phyloP scores from a whole-genome alignment of 2,329 filamentous ascomycete genomes.

The Fusarium caatingaense region DNA sequence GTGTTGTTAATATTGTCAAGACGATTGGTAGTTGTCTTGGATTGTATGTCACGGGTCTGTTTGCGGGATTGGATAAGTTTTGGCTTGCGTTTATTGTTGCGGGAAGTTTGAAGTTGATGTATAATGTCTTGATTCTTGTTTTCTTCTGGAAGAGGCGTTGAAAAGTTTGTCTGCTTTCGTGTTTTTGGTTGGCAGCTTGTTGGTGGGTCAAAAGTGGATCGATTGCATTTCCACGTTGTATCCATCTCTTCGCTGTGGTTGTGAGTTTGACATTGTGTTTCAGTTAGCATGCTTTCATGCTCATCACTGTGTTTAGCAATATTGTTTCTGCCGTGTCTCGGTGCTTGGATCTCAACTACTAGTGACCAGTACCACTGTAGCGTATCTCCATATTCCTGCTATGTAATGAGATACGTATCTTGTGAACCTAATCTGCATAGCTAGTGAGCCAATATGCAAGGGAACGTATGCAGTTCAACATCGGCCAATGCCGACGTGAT shows the following conservation, averaged over 20 bases:
- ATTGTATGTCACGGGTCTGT: constrained; percentile 34
- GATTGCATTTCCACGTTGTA: not conserved
- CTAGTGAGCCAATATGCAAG: not conserved
- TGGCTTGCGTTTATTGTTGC: constrained; percentile 42
- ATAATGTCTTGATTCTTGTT: constrained; percentile 38
- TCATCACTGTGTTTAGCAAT: not conserved
- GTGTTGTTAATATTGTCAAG: constrained; percentile 42
- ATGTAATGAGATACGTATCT: not conserved
- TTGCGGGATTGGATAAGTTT: constrained; percentile 36
- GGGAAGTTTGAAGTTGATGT: constrained; percentile 30
- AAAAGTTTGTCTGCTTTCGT: not conserved
- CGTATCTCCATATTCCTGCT: not conserved
- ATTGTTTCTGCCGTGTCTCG: not conserved
- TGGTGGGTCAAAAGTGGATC: not conserved
- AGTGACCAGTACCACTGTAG: not conserved
- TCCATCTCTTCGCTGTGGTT: not conserved
- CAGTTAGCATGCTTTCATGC: not conserved
- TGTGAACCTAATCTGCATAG: not conserved
- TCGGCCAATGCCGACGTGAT: not conserved
- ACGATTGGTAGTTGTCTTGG: constrained; percentile 39
- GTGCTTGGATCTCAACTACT: not conserved
- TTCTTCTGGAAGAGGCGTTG: constrained; percentile 40
- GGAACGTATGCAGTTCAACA: not conserved
- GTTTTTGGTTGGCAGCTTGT: no score
- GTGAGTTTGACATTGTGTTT: not conserved